Evolutionary conservation across 2,329 filamentous ascomycete species (phyloP), one percentile per base, ranked within the genome.

Genomic region (Phialophora chinensis): DNA sequence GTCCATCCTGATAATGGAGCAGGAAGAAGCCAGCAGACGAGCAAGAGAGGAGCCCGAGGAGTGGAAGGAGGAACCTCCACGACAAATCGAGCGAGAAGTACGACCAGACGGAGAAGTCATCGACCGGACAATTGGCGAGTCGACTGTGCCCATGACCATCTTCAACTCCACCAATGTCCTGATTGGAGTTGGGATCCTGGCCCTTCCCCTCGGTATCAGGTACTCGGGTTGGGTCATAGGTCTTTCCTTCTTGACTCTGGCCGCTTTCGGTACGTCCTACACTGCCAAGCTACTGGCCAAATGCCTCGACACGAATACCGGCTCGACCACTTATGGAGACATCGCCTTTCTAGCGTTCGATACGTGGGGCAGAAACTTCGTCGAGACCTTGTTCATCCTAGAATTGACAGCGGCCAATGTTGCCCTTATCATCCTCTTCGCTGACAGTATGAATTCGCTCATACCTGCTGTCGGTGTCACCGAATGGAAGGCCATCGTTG

Each of bases 81-180:
- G 60, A 31, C 33, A 52, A 17, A 23, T 70, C 20, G 70, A 73
- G 57, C 66, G 66, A 63, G 71, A 73, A 47, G 58, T 71, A 25
- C 63, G 57, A 10, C 69, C 70, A 3, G 70, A 72, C 49, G 92
- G 95, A 50, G 92, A 90, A 74, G 86, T 94, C 56, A 87, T 97
- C 63, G 86, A 94, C 72, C 86, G 94, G 2, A 89, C 97, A 2
- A 90, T 96, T 68, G 94, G 94, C 47, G 93, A 96, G 80, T 96
- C 92, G n/a, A 99, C 94, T 0, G 84, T 98, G 17, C 93, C 93
- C 0, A 94, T 98, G 80, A 98, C 94, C 6, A 86, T 97, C 69
- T 96, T 98, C 83, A 99, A 99, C 79, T 96, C 92, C 2, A 94
- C 94, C 76, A 97, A 97, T 72, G 92, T 96, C 59, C 82, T 97